Conservation (phyloP, 1,139 yeast genomes). For the Pichia sp. region DNA sequence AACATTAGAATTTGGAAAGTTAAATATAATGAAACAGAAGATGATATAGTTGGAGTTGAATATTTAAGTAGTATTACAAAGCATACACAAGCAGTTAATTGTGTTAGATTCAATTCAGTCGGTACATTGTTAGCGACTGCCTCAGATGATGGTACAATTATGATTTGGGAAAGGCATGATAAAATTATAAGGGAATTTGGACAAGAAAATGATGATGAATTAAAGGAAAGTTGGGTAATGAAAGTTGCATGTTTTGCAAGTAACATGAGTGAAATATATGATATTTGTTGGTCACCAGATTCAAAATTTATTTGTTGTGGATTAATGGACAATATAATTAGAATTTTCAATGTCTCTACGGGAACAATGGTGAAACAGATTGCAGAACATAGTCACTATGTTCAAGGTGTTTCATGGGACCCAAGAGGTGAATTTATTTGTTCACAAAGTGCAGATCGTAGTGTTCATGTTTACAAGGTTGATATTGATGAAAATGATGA, state of each 20-base stretch:
- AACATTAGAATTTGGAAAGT: conserved; percentile 67
- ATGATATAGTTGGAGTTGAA: conserved; percentile 39
- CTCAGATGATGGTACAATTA: conserved; percentile 87
- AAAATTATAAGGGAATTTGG: conserved; percentile 52
- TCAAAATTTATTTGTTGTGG: conserved; percentile 73
- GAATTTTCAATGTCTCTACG: conserved; percentile 54
- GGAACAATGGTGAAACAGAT: conserved; percentile 60
- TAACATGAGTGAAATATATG: conserved; percentile 74
- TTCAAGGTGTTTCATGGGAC: conserved; percentile 96
- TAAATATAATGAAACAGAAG: conserved; percentile 27
- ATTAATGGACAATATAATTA: conserved; percentile 79
- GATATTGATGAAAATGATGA: conserved; percentile 21
- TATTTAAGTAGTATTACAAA: conserved; percentile 73
- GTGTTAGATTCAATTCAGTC: conserved; percentile 67
- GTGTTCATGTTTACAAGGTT: conserved; percentile 59
- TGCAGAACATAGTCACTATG: conserved; percentile 77
- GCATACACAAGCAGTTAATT: conserved; percentile 93
- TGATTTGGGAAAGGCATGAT: conserved; percentile 68
- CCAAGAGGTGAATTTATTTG: conserved; percentile 71
- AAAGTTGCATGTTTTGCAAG: conserved; percentile 48
- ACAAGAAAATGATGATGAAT: conserved; percentile 47
- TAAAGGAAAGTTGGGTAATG: conserved; percentile 67
- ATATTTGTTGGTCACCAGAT: conserved; percentile 87
- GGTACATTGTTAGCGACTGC: conserved; percentile 77
- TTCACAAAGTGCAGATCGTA: conserved; percentile 86